Evolutionary conservation across 1,284 basidiomycete species (phyloP), one percentile per base, ranked within the genome.

Genomic region (Trametes versicolor): DNA sequence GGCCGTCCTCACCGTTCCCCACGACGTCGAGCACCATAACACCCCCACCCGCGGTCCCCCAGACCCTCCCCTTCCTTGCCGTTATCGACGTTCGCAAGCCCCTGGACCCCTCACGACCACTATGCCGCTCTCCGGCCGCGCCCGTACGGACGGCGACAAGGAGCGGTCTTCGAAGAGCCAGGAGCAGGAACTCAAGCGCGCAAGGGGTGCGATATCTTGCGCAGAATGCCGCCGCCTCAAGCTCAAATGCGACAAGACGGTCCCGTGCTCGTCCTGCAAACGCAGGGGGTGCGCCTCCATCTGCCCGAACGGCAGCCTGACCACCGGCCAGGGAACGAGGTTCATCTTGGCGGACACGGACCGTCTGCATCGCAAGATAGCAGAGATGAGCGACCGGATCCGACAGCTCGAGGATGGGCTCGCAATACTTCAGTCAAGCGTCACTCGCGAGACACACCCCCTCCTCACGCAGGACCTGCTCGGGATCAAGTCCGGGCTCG

Each of bases 321-420:
- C 72, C 17, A 68, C 74, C 83, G 90, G 90, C 17, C 87, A 91
- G 72, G 91, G 90, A n/a, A 92, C 90, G 52, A 82, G 90, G 60
- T 92, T 93, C 73, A 89, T 92, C 43, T 83, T 92, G 23, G 89
- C 90, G 6, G 89, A 91, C 71, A 93, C 91, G 4, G 90, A 92
- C 70, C 85, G 87, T 62, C 79, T 93, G 36, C 91, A 93, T 74
- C 78, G 82, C 55, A 92, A 92, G 75, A 92, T 93, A 58, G 79
- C 84, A 0, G 81, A 82, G 51, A 92, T 93, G 90, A 88, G 87
- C 70, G 85, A 92, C 73, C 87, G 91, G 21, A 92, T 93, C 62
- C 85, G 90, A 32, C 85, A 86, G 60, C 87, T 93, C 47, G 91
- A 92, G 74, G 89, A 91, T 68, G 90, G 88, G 1, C 82, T 93